A percentile compares a stretch with the other conserved stretches of the same genome.
These are phyloP conservation scores for Talaromyces verruculosus DNA, from an alignment of 2,329 filamentous ascomycete genomes.

Conservation along the genomic window DNA sequence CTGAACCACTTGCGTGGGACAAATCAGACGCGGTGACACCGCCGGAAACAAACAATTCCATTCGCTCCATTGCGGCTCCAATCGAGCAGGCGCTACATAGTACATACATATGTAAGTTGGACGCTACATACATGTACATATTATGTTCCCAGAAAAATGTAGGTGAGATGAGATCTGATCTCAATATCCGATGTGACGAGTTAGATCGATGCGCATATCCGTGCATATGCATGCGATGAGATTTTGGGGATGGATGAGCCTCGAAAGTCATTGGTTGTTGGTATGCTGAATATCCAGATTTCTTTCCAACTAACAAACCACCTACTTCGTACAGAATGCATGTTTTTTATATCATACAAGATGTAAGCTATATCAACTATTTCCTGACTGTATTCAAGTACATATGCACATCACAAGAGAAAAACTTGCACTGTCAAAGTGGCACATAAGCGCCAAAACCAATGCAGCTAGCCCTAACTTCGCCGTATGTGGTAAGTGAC, in stretches of 20 bases:
- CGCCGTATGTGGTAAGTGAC: not conserved
- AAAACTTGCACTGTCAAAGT: not conserved
- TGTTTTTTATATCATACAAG: not conserved
- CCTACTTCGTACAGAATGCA: not conserved
- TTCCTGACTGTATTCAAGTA: not conserved
- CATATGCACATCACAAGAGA: not conserved
- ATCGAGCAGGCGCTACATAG: not conserved
- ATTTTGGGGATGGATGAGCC: not conserved
- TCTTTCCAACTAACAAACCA: not conserved
- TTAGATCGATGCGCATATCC: not conserved
- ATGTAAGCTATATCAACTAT: not conserved
- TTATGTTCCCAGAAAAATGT: not conserved
- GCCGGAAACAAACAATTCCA: not conserved
- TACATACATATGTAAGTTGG: not conserved
- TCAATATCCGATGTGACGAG: not conserved
- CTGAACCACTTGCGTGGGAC: no score
- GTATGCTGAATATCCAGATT: not conserved
- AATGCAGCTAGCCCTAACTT: not conserved
- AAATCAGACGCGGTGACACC: not conserved
- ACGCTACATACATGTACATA: not conserved
- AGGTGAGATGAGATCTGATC: not conserved
- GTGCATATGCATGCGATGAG: not conserved
- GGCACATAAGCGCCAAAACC: not conserved
- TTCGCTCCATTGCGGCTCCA: not conserved
- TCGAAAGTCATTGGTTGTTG: not conserved